Evolutionary conservation across 345 rosid genomes (phyloP), one percentile per base, ranked within the genome.

Genomic region (Eucalyptus curtisii): DNA sequence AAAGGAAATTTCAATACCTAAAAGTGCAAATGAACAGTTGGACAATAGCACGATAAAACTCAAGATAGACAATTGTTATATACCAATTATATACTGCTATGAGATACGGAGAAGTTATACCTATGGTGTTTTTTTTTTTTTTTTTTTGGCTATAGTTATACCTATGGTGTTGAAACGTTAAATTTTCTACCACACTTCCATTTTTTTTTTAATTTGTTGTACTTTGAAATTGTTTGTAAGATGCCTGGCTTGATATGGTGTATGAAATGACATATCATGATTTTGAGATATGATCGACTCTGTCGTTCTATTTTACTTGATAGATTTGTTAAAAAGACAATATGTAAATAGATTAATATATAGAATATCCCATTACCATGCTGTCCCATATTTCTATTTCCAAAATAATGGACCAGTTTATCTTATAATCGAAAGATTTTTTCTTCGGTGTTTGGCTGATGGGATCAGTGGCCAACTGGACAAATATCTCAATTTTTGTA

Each of bases 221-320:
- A 3, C n/a, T 61, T 0, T 30, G 3, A 27, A 3, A 30, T 61
- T 61, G 8, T 27, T 61, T 27, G 33, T 30, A 61, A 30, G 68
- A 61, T 61, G 66, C 0, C 0, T 25, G 66, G 66, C 7, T 11
- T 27, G 1, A 6, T 30, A 61, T 13, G 33, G 16, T 0, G 16
- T 61, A 27, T 7, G 33, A 61, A 61, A 61, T 61, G 68, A 61
- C 33, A 61, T 27, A 3, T 27, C 68, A 30, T 30, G 68, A 61
- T 61, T n/a, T 27, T 27, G 31, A 30, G 16, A 1, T 61, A 2
- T 27, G 68, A 6, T 61, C 0, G 6, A 57, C 13, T 57, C 64
- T 10, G 6, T 57, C n/a, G 7, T 10, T 57, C 64, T 27, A 57
- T 4, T 25, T 57, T 4, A 25, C n/a, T 4, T 24, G 7, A 57